These are phyloP conservation scores for Tagetes erecta DNA, from an alignment of 129 eudicot genomes.

Conservation along the genomic window DNA sequence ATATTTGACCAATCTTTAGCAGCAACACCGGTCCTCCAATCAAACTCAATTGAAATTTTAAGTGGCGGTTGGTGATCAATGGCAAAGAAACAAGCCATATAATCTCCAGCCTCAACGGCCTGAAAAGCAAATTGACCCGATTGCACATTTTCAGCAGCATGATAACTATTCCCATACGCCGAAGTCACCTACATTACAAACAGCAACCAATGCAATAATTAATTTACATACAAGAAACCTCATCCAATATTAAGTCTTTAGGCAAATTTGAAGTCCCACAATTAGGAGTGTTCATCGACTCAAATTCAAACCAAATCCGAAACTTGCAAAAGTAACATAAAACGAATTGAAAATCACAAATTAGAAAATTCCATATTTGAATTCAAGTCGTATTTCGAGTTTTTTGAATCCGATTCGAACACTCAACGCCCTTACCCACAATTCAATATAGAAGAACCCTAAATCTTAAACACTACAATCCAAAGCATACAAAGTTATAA, in stretches of 20 bases:
- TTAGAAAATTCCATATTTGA: no score
- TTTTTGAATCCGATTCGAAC: no score
- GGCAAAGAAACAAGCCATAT: constrained; percentile 79
- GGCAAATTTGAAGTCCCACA: background rate
- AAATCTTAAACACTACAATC: background rate
- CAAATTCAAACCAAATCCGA: no score
- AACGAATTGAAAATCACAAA: no score
- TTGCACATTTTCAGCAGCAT: constrained; percentile 63
- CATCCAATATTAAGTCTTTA: background rate
- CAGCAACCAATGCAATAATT: background rate
- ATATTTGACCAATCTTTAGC: constrained; percentile 87
- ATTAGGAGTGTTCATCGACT: no score
- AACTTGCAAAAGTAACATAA: no score
- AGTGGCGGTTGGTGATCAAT: constrained; percentile 55
- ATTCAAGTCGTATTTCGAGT: no score
- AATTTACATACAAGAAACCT: background rate
- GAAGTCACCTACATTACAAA: constrained; percentile 58
- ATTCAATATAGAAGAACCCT: background rate
- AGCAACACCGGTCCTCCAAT: constrained; percentile 87
- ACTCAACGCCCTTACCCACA: background rate
- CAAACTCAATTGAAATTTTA: constrained; percentile 64
- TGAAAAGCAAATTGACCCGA: constrained; percentile 78
- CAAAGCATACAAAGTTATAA: background rate
- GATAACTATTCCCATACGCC: constrained; percentile 69
- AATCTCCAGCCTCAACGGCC: constrained; percentile 84